Evolutionary conservation across 345 rosid genomes (phyloP).

Genomic region (Hypericum androsaemum): DNA sequence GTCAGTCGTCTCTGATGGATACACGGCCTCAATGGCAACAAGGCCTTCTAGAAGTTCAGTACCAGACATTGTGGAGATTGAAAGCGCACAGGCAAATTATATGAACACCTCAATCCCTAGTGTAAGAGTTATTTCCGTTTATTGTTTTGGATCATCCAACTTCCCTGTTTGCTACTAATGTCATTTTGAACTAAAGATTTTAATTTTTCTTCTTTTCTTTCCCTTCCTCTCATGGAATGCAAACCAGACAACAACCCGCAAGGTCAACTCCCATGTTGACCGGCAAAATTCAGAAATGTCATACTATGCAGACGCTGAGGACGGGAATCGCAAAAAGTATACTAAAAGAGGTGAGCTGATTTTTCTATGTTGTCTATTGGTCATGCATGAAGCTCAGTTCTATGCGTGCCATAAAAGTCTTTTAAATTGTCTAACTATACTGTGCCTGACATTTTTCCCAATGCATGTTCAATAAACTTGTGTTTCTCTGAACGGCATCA

Average conservation of each 20-base stretch:
- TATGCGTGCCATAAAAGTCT: too few relatives aligned
- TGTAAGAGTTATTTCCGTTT: constrained; percentile 40
- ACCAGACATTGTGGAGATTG: constrained; percentile 83
- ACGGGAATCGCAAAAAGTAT: constrained; percentile 71
- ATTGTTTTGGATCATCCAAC: too few relatives aligned
- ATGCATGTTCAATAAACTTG: too few relatives aligned
- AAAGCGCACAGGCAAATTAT: constrained; percentile 61
- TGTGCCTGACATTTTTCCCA: too few relatives aligned
- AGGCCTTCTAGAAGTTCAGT: constrained; percentile 42
- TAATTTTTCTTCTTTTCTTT: constrained; percentile 6
- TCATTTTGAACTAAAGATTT: neutral
- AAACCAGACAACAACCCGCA: constrained; percentile 79
- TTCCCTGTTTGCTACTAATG: constrained; percentile 1
- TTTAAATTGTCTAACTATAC: too few relatives aligned
- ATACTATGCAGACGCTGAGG: constrained; percentile 94
- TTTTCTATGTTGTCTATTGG: neutral
- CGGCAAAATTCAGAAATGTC: constrained; percentile 68
- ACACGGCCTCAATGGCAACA: constrained; percentile 24
- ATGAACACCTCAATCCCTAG: constrained; percentile 59
- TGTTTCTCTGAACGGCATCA: too few relatives aligned
- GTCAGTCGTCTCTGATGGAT: constrained; percentile 29
- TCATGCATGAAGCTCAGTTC: neutral
- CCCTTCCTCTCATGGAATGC: constrained; percentile 15
- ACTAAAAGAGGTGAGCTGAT: constrained; percentile 63
- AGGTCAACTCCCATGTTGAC: constrained; percentile 57